Percentiles rank a stretch among this genome's conserved stretches.
phyloP scores from a whole-genome alignment of 1,139 yeast genomes.

The Blastobotrys ciferrii region DNA sequence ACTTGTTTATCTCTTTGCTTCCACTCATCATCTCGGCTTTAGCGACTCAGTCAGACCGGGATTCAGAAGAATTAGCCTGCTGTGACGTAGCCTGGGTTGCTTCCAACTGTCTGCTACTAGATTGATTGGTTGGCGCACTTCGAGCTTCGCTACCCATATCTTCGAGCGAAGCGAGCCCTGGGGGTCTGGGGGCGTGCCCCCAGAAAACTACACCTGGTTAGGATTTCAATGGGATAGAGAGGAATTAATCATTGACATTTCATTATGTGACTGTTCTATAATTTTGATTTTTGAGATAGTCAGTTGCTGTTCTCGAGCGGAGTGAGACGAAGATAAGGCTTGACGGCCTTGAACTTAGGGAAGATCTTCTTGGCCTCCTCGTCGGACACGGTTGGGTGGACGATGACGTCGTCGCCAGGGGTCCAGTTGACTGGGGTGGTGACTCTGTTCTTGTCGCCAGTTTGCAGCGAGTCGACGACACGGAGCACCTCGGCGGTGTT shows the following conservation, averaged over 20 bases:
- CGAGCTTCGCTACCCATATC: too few species aligned
- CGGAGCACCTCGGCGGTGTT: constrained; percentile 85
- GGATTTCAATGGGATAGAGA: too few species aligned
- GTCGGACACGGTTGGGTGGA: constrained; percentile 69
- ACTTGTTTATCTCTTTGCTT: too few species aligned
- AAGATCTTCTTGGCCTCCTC: constrained; percentile 70
- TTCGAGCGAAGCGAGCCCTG: too few species aligned
- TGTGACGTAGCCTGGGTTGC: too few species aligned
- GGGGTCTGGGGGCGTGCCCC: too few species aligned
- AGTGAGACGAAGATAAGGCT: constrained; percentile 71
- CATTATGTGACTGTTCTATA: background rate
- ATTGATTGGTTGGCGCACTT: too few species aligned
- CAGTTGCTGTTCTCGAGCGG: constrained; percentile 39
- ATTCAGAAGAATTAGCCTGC: too few species aligned
- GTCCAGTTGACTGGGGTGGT: constrained; percentile 88
- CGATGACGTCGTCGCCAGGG: constrained; percentile 82
- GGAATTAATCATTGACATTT: background rate
- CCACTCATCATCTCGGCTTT: too few species aligned
- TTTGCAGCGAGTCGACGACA: constrained; percentile 76
- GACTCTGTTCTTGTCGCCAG: constrained; percentile 66
- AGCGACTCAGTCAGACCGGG: too few species aligned
- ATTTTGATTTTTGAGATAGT: background rate
- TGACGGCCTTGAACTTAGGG: constrained; percentile 73
- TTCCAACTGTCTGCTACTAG: too few species aligned
- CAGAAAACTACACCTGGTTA: too few species aligned